Base-by-base conservation (phyloP, 208 protist genomes). In the Paratrypanosoma confusum region DNA sequence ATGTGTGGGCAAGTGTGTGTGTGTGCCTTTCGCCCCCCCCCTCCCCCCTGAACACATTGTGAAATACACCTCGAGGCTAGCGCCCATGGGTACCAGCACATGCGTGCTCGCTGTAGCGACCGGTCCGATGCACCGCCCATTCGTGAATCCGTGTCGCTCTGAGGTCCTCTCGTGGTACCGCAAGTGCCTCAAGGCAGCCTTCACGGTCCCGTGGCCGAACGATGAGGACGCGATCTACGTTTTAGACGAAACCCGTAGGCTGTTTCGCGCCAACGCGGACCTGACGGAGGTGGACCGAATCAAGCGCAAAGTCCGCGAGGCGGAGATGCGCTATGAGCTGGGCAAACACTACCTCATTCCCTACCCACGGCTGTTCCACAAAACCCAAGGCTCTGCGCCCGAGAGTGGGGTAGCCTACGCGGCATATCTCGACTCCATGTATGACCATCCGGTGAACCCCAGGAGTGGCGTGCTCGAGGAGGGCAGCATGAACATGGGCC, bases 211-310 rank as follows among this genome's bases (percentile, higher is more conserved):
- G 13, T 93, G 84, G 78, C 68, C 74, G 43, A 69, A 61, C 0
- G 84, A 93, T 32, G 77, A 79, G 24, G 80, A 89, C 39, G 84
- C 84, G 1, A 32, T 90, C 5, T 93, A 93, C 56, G 78, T 93
- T 0, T 52, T 93, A 18, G 69, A 82, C 45, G 79, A 93, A 41
- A 71, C 76, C 17, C 44, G 84, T 4, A 60, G 80, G 3, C 67
- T 93, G 10, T 93, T 93, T 43, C 54, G 65, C 37, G 42, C 60
- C 22, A 90, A 93, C 57, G 50, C 46, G 3, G 28, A 56, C 28
- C 68, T 93, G 26, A 57, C 46, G 16, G 80, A 90, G 21, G 40
- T 79, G 10, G 59, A 62, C 13, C 32, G 40, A 1, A 83, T 93
- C 24, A 32, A 75, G 53, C 60, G 77, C 10, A 93, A 93, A 49